Conservation (phyloP, 1,284 basidiomycete species). For the Apiotrichum sp. region DNA sequence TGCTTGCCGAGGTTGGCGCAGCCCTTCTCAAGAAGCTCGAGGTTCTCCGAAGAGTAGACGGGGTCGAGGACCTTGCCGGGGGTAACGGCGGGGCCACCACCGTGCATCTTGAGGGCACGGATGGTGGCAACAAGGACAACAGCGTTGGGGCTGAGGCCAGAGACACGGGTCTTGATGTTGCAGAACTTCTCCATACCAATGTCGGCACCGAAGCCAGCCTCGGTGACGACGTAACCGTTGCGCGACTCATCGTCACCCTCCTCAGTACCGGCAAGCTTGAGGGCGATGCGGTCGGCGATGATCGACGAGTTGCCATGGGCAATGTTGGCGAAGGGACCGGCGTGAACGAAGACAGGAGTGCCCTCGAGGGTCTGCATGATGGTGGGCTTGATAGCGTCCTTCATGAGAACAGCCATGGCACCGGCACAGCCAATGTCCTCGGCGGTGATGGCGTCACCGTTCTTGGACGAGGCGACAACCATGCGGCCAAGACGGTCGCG, state of each 20-base stretch:
- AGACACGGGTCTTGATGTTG: conserved; percentile 97
- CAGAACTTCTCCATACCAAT: conserved; percentile 99
- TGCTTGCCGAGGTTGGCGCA: conserved; percentile 91
- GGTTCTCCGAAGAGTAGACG: conserved; percentile 90
- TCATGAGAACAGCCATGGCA: conserved; percentile 94
- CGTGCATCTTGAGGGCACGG: conserved; percentile 98
- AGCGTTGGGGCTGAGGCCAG: conserved; percentile 87
- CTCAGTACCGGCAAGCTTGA: conserved; percentile 96
- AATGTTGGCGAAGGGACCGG: conserved; percentile 98
- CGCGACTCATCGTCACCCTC: conserved; percentile 74
- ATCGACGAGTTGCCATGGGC: conserved; percentile 99
- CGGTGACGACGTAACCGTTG: conserved; percentile 92
- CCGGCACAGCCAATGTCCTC: conserved; percentile 96
- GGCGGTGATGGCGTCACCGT: conserved; percentile 86
- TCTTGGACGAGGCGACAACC: conserved; percentile 94
- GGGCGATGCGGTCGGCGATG: conserved; percentile 88
- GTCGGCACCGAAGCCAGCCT: conserved; percentile 97
- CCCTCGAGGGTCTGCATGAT: conserved; percentile 99
- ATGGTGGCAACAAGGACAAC: conserved; percentile 95
- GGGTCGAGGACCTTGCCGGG: conserved; percentile 92
- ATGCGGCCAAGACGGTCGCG: conserved; percentile 63
- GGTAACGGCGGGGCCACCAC: conserved; percentile 93
- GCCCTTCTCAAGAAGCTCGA: conserved; percentile 83
- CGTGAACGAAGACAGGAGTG: conserved; percentile 97
- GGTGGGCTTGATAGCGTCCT: conserved; percentile 99